A percentile compares a stretch with the other conserved stretches of the same genome.
Conservation (phyloP, 768 basidiomycete species). For the Strobilomyces echinocephalus region DNA sequence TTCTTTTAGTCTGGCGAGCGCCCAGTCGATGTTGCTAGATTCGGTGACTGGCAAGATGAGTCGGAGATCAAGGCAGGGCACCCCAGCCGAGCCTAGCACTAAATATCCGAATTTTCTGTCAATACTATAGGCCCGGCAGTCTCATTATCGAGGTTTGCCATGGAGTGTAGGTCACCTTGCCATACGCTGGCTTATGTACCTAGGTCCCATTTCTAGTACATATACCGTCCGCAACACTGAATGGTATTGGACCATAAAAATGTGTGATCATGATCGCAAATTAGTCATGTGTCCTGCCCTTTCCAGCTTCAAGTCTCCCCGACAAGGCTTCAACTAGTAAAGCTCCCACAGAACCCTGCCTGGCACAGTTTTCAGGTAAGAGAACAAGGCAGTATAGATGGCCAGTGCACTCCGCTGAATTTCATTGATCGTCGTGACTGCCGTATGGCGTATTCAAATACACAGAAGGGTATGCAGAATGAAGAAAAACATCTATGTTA, state of each 20-base stretch:
- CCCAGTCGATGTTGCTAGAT: constrained; percentile 6
- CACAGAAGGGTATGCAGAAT: not conserved
- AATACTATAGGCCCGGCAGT: not conserved
- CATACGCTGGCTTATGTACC: not conserved
- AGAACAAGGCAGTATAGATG: not conserved
- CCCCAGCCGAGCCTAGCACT: constrained; percentile 14
- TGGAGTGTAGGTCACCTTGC: constrained; percentile 3
- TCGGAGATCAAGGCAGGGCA: constrained; percentile 20
- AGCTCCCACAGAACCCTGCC: too few species aligned
- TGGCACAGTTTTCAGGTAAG: not conserved
- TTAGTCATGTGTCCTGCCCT: not conserved
- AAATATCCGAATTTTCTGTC: constrained; percentile 18
- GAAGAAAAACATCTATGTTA: not conserved
- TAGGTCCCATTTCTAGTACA: too few species aligned
- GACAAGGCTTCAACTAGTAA: too few species aligned
- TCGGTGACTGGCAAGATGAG: constrained; percentile 1
- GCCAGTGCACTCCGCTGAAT: too few species aligned
- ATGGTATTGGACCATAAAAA: not conserved
- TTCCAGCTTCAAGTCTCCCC: too few species aligned
- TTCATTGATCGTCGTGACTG: too few species aligned
- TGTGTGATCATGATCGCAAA: not conserved
- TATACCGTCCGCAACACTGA: too few species aligned
- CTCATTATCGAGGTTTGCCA: constrained; percentile 11
- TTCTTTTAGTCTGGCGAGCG: constrained; percentile 13
- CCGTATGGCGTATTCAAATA: not conserved